Base-by-base conservation (phyloP, 2,329 filamentous ascomycete species). In the Lanzia echinophila region DNA sequence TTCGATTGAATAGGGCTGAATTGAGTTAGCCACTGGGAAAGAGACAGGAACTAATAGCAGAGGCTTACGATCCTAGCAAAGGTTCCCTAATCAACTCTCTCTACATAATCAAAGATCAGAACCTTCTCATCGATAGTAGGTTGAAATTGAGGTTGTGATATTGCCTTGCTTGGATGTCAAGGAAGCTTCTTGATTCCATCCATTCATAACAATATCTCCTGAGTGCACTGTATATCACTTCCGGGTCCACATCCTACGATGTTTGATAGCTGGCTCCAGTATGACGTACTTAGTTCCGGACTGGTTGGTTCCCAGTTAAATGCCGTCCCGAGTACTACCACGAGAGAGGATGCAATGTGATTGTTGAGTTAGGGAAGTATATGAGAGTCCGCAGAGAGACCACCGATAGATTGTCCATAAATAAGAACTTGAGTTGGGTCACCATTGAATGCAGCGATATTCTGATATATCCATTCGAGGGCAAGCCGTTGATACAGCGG, bases 371-470 rank as follows among this genome's bases (percentile, higher is more conserved):
- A 56, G 15, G 50, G 46, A 24, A 54, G 54, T 12, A 45, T 15
- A 42, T 49, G 41, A 5, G 1, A 56, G 47, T 66, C 58, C 2
- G 59, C 56, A 1, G 62, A 62, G 13, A 57, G 51, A 10, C 63
- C 73, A 13, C 72, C 71, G 5, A 72, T 71, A 6, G 67, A 71
- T 58, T 74, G 69, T 19, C 64, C 61, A 39, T 64, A 65, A 39
- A 65, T 43, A 8, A 63, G 61, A 36, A 66, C 64, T n/a, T n/a
- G 31, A 15, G 46, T 22, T 13, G 50, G 43, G 5, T 47, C 50
- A 2, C 50, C 50, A 20, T 34, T 43, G 5, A 53, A 48, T 11
- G 33, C n/a, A n/a, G 33, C 36, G 13, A 43, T 47, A n/a, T 81
- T 51, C 8, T 10, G 15, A 15, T 12, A 34, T 1, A 45, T 39